Base-by-base conservation (phyloP, 2,329 filamentous ascomycete genomes). In the Plenodomus lindquistii region DNA sequence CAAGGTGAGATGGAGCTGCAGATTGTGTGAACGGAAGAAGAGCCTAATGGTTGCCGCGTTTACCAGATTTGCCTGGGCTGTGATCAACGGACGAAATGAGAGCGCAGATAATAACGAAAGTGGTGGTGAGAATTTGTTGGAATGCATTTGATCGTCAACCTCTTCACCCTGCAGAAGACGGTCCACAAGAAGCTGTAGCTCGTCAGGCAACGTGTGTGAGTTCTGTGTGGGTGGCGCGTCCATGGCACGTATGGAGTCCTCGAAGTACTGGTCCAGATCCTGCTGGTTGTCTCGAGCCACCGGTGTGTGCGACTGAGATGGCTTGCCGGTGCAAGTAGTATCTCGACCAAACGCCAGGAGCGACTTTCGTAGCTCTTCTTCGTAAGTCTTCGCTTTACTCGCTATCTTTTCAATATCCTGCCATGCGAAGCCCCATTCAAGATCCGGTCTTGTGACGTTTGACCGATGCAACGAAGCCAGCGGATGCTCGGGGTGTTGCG, bases 21-120 rank as follows among this genome's bases (percentile, higher is more conserved):
- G 73, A 9, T 84, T 77, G 64, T 96, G 89, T 5, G 84, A 79
- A 16, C 81, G 81, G 67, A 97, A 95, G 17, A 97, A 81, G 8
- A 95, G 76, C 16, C 83, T 79, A 60, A 96, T 82, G 47, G 88
- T 89, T 43, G 89, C 87, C 22, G 84, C 83, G 57, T 92, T 94
- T 31, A 96, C 80, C 0, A 96, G 75, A 36, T 84, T 82, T 6
- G 89, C 85, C 71, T 97, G 93, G 0, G 85, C 82, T 8, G 81
- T 76, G 15, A 96, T 80, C 15, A 93, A 78, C 0, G 89, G 88
- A 1, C 83, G 84, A 59, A 96, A 87, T 0, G 90, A 95, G 10
- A 95, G 76, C 8, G 88, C 74, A 1, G 89, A 86, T 7, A 74
- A 78, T 21, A 75, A 65, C 20, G 80, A 70, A 42, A 85, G 76